Evolutionary conservation across 768 basidiomycete species (phyloP).

Genomic region (Leccinum disarticulatum): DNA sequence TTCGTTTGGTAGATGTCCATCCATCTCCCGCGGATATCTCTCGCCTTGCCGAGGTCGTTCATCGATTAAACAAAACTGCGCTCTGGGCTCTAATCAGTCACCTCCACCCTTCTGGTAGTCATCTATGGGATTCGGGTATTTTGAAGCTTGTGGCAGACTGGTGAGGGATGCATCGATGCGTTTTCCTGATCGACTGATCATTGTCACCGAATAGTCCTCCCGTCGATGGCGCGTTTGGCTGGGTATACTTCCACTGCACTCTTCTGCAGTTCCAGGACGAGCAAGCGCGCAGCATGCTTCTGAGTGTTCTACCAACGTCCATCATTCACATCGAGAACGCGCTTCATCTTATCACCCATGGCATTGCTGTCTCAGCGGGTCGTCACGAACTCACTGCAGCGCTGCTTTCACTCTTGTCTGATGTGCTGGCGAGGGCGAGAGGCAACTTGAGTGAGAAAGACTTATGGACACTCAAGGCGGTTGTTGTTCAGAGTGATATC

Average conservation of each 20-base stretch:
- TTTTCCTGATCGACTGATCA: neutral
- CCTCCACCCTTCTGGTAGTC: slow-evolving; percentile 41
- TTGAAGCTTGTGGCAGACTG: slow-evolving; percentile 12
- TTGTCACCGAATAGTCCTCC: slow-evolving; percentile 9
- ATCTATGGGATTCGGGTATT: slow-evolving; percentile 41
- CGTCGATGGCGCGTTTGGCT: slow-evolving; percentile 38
- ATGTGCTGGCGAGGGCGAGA: slow-evolving; percentile 34
- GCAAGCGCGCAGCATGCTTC: slow-evolving; percentile 34
- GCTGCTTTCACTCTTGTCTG: slow-evolving; percentile 41
- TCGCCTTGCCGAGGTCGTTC: slow-evolving; percentile 41
- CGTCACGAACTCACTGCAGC: slow-evolving; percentile 26
- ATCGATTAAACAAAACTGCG: slow-evolving; percentile 42
- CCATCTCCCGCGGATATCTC: slow-evolving; percentile 39
- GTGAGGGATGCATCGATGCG: slow-evolving; percentile 24
- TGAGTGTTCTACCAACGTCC: slow-evolving; percentile 18
- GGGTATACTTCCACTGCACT: slow-evolving; percentile 41
- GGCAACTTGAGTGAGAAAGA: slow-evolving; percentile 32
- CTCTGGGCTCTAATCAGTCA: slow-evolving; percentile 43
- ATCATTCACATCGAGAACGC: slow-evolving; percentile 36
- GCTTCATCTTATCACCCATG: slow-evolving; percentile 40
- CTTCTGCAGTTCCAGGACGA: slow-evolving; percentile 22
- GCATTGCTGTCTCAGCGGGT: slow-evolving; percentile 24
- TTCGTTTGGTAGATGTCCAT: slow-evolving; percentile 46
- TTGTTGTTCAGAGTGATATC: slow-evolving; percentile 35
- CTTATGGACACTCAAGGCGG: slow-evolving; percentile 38